Conservation (phyloP, 2,329 filamentous ascomycete genomes). For the Aureobasidium sp. region DNA sequence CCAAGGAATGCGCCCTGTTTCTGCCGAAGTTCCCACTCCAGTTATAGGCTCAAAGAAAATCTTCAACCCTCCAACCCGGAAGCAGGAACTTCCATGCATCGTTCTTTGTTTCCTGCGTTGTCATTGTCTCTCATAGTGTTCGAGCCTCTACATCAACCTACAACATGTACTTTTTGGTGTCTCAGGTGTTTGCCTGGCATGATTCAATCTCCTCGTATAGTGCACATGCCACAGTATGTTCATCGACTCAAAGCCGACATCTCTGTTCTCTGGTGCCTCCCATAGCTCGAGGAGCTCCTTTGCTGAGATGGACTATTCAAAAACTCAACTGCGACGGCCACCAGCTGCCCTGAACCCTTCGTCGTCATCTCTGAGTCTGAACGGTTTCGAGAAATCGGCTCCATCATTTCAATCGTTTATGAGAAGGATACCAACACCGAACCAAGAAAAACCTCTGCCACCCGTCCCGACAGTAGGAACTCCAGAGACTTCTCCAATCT, state of each 20-base stretch:
- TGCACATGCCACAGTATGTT: slow-evolving; percentile 19
- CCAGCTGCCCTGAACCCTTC: slow-evolving; percentile 12
- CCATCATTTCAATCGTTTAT: slow-evolving; percentile 30
- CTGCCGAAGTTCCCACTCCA: not conserved
- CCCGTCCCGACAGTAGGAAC: slow-evolving; percentile 21
- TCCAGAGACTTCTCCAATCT: not conserved
- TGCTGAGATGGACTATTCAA: slow-evolving; percentile 12
- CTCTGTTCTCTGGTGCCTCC: not conserved
- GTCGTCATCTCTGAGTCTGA: slow-evolving; percentile 13
- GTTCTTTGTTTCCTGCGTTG: slow-evolving; percentile 1
- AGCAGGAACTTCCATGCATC: not conserved
- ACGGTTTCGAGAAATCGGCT: slow-evolving; percentile 23
- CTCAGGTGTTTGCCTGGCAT: slow-evolving; percentile 6
- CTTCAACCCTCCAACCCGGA: not conserved
- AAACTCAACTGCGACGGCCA: slow-evolving; percentile 11
- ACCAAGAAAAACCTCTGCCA: slow-evolving; percentile 28
- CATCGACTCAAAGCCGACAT: slow-evolving; percentile 22
- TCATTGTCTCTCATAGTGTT: slow-evolving; percentile 1
- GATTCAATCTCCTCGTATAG: not conserved
- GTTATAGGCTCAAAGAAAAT: not conserved
- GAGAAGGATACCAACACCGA: slow-evolving; percentile 24
- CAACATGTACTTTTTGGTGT: slow-evolving; percentile 15
- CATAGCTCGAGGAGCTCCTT: not conserved
- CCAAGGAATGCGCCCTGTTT: not conserved
- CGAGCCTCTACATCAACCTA: not conserved